These are phyloP conservation scores for Discostella pseudostelligera DNA, from an alignment of 108 stramenopile genomes.

Conservation along the genomic window DNA sequence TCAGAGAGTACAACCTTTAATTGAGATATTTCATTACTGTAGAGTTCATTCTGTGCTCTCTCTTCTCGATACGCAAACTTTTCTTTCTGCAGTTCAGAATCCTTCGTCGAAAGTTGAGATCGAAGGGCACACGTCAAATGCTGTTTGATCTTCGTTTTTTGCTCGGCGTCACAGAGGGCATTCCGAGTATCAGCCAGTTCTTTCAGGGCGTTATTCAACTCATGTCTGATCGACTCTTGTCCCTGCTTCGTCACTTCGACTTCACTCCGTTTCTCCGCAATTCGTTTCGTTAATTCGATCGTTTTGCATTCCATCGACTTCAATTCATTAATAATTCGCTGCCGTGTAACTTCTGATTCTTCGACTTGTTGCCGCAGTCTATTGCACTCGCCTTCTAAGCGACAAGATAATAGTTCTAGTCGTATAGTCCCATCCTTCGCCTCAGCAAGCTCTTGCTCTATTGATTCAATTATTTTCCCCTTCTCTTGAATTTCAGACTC, in stretches of 20 bases:
- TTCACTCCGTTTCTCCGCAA: slow-evolving; percentile 54
- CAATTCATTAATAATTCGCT: slow-evolving; percentile 62
- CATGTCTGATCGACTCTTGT: slow-evolving; percentile 34
- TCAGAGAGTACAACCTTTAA: slow-evolving; percentile 47
- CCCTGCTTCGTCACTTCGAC: slow-evolving; percentile 73
- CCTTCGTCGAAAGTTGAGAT: slow-evolving; percentile 63
- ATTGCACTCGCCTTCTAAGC: slow-evolving; percentile 72
- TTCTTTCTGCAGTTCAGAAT: slow-evolving; percentile 76
- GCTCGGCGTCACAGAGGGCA: slow-evolving; percentile 53
- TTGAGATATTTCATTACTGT: slow-evolving; percentile 48
- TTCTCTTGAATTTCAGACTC: slow-evolving; percentile 53
- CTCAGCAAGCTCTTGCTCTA: slow-evolving; percentile 62
- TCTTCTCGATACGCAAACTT: slow-evolving; percentile 71
- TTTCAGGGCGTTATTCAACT: slow-evolving; percentile 21
- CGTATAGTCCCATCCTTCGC: slow-evolving; percentile 56
- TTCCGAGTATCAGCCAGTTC: slow-evolving; percentile 45
- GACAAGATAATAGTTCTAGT: slow-evolving; percentile 33
- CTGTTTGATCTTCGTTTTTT: slow-evolving; percentile 66
- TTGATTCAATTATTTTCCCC: slow-evolving; percentile 53
- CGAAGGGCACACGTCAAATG: slow-evolving; percentile 78
- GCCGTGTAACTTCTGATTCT: slow-evolving; percentile 54
- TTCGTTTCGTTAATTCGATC: slow-evolving; percentile 14
- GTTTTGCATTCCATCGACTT: slow-evolving; percentile 57
- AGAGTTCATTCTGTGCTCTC: slow-evolving; percentile 54
- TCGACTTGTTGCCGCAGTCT: slow-evolving; percentile 62